Conservation (phyloP, 495 filamentous ascomycete species). For the Talaromyces trachyspermus region DNA sequence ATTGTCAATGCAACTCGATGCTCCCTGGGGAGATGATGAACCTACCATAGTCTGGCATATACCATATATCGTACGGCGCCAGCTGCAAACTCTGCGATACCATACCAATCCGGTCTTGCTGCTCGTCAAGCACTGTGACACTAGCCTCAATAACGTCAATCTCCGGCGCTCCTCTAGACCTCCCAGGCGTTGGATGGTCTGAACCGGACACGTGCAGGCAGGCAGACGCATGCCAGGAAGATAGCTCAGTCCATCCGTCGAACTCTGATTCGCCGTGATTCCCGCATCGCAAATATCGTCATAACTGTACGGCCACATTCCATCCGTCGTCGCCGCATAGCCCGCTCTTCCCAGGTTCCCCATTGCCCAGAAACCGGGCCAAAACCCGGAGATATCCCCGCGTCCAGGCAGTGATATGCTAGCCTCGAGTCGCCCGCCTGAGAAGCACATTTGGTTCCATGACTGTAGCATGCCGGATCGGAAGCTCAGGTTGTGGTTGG, state of each 20-base stretch:
- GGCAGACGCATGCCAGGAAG: slow-evolving; percentile 71
- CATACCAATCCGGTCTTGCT: slow-evolving; percentile 42
- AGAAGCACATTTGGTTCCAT: slow-evolving; percentile 77
- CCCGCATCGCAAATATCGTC: slow-evolving; percentile 64
- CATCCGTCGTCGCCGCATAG: slow-evolving; percentile 62
- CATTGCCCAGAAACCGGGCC: slow-evolving; percentile 81
- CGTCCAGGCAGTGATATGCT: slow-evolving; percentile 66
- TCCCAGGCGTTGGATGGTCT: slow-evolving; percentile 67
- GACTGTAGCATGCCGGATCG: slow-evolving; percentile 77
- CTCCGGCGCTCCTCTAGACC: slow-evolving; percentile 64
- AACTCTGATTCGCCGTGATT: slow-evolving; percentile 72
- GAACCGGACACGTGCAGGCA: slow-evolving; percentile 57
- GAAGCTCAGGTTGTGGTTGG: slow-evolving; percentile 62
- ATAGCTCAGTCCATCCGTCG: slow-evolving; percentile 56
- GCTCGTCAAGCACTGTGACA: slow-evolving; percentile 45
- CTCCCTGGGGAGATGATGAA: too few species aligned
- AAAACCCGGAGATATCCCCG: slow-evolving; percentile 63
- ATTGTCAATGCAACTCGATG: too few species aligned
- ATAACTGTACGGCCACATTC: slow-evolving; percentile 78
- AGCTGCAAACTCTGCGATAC: slow-evolving; percentile 68
- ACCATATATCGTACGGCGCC: slow-evolving; percentile 72
- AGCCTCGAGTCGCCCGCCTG: slow-evolving; percentile 68
- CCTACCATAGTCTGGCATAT: slow-evolving; percentile 64
- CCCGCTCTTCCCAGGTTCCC: slow-evolving; percentile 66
- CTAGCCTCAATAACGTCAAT: slow-evolving; percentile 71